Evolutionary conservation across 495 filamentous ascomycete genomes (phyloP), one percentile per base, ranked within the genome.

Genomic region (Choiromyces venosus): DNA sequence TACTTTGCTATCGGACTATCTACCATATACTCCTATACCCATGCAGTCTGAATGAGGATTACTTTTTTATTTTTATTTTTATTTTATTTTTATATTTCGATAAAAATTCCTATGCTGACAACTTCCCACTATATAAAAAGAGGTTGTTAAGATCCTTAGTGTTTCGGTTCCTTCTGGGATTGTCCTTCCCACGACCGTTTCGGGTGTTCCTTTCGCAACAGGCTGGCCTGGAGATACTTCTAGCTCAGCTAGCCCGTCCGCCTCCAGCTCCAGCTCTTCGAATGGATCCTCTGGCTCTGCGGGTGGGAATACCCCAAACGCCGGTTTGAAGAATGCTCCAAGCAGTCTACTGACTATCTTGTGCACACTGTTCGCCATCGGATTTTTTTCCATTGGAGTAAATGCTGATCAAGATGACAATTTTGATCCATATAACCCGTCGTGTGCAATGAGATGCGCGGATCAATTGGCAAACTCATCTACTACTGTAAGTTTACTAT

Each of bases 121-220:
- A 61, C 33, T 42, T 52, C 25, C 29, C 37, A 37, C 46, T 19
- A 38, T 8, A 70, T 68, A 72, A 72, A 75, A 71, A 71, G 71
- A 67, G 61, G 74, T 74, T 19, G 72, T 74, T 16, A 68, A 71
- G 38, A 61, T 70, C 21, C 71, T 76, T 39, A 25, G 65, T 56
- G 67, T 75, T 65, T 67, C 56, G 56, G 71, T 76, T 18, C 65
- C 61, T 38, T 52, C 64, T 37, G 39, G 37, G 40, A 40, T 37
- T 35, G 42, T 73, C 42, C 25, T 74, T 37, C 71, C 72, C 38
- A 70, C 66, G 36, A 74, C 64, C 66, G 65, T 74, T 37, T 38
- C 33, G 12, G 40, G 67, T 44, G 67, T 70, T 29, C 67, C 71
- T 4, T 35, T 46, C 66, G 71, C 61, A 73, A 76, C 61, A 2